Conservation (phyloP, 768 basidiomycete genomes). For the Vararia minispora region DNA sequence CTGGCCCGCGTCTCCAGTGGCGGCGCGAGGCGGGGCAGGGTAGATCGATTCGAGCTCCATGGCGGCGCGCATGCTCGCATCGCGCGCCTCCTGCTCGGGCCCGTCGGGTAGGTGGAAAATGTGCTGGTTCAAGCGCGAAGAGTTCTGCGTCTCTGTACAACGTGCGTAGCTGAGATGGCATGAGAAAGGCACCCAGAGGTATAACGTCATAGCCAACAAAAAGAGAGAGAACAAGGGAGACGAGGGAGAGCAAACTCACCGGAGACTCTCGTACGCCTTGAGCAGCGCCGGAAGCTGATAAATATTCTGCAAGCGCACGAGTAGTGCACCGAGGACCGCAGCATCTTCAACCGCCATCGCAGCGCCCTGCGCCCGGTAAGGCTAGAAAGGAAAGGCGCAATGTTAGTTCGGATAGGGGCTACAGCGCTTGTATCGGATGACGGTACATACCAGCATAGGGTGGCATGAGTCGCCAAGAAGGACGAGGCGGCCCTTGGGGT, state of each 20-base stretch:
- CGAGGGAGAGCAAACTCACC: constrained; percentile 15
- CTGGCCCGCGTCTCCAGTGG: constrained; percentile 13
- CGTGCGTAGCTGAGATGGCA: constrained; percentile 32
- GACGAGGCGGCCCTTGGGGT: constrained; percentile 22
- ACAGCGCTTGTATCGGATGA: too few species aligned
- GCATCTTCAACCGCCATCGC: constrained; percentile 41
- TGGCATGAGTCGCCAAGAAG: constrained; percentile 32
- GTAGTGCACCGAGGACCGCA: constrained; percentile 33
- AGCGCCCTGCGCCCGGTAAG: constrained; percentile 32
- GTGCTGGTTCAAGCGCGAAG: constrained; percentile 37
- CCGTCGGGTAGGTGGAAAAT: constrained; percentile 50
- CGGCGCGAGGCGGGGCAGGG: constrained; percentile 11
- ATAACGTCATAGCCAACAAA: not conserved
- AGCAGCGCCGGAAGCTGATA: constrained; percentile 35
- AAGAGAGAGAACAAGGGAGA: not conserved
- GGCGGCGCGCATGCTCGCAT: constrained; percentile 36
- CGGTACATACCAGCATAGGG: constrained; percentile 27
- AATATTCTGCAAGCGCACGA: constrained; percentile 32
- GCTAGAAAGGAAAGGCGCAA: constrained; percentile 14
- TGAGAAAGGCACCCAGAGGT: not conserved
- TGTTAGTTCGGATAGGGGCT: too few species aligned
- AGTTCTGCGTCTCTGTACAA: constrained; percentile 35
- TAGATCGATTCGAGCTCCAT: constrained; percentile 29
- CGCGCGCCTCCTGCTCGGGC: constrained; percentile 37
- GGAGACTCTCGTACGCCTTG: constrained; percentile 39